Evolutionary conservation across 805 yeast genomes (phyloP), one percentile per base, ranked within the genome.

Genomic region (Sugiyamaella smithiae): DNA sequence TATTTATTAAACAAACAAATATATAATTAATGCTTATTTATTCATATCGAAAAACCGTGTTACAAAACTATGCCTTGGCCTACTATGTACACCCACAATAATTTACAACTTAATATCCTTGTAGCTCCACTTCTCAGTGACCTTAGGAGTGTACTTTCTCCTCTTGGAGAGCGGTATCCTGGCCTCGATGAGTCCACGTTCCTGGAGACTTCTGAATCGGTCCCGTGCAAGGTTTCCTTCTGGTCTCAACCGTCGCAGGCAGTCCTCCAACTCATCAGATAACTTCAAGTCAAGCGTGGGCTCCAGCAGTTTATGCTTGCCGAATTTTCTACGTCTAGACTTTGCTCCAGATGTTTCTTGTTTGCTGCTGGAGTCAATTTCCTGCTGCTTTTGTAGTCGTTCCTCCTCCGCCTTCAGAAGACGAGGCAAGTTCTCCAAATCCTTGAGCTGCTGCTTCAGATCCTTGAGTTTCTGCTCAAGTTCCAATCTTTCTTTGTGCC

Each of bases 91-190:
- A n/a, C n/a, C n/a, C n/a, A n/a, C n/a, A n/a, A n/a, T n/a, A n/a
- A n/a, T n/a, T n/a, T n/a, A n/a, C n/a, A n/a, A 40, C 50, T 60
- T 60, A 49, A 86, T 87, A 69, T 91, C 95, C 71, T 91, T 91
- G 70, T 85, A 87, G 28, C 90, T 78, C 95, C 95, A 88, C 70
- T 90, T 91, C 67, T 91, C 97, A 25, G 95, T 85, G 53, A 85
- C 69, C 73, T 85, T 88, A 51, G 77, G 84, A 57, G 81, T 75
- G 62, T 83, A 84, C 64, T 79, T 83, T 63, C 84, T 78, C 65
- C 73, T 79, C 65, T 79, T 80, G 56, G 74, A 75, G 50, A 78
- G 81, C 9, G 84, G 87, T 31, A 82, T 77, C 69, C 97, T 80
- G 4, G 96, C 74, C 67, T 91, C 99, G 48, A 93, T 75, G 62